Evolutionary conservation across 2,329 filamentous ascomycete species (phyloP), one percentile per base, ranked within the genome.

Genomic region (Trichoderma atroviride): DNA sequence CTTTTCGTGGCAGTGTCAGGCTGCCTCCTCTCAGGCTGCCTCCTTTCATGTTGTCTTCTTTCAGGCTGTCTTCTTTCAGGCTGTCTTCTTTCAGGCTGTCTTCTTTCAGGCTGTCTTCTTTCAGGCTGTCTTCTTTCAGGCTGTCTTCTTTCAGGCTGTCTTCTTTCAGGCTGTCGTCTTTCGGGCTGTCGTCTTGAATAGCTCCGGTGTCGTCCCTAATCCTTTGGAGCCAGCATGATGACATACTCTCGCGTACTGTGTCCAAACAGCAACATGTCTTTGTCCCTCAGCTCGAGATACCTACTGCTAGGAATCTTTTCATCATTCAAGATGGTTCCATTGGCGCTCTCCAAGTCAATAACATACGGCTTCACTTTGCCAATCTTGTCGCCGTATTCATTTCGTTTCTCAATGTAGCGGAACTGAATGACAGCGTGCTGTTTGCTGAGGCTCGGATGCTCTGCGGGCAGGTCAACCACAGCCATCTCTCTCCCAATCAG

Each of bases 391-490:
- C 94, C 94, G 77, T 88, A 96, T 80, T 97, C 93, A 74, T 96
- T 93, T 71, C 88, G 88, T 80, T 91, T 94, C 76, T 93, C 92
- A 24, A 91, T 88, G 77, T 93, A 90, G 47, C 96, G 89, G 76
- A 99, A 99, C 78, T 99, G 96, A 55, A 99, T 87, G 10, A 94
- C 96, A 0, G 95, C 95, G 79, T 99, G 96, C 81, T 99, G 96
- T 80, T 96, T 96, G 78, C 93, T 97, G 76, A 94, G 89, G 79
- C 93, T 97, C 0, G 94, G 94, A 77, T 99, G 95, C 76, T 97
- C 93, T 9, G 96, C 88, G 2, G 88, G 83, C 69, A 97, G 84
- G 78, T 99, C 96, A 2, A 92, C 93, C 4, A 99, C 91, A 5
- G 90, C 83, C 65, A 86, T 79, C 74, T 97, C 94, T 58, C 94